Evolutionary conservation across 1,284 basidiomycete genomes (phyloP).

Genomic region (Sphagnurus paluster): DNA sequence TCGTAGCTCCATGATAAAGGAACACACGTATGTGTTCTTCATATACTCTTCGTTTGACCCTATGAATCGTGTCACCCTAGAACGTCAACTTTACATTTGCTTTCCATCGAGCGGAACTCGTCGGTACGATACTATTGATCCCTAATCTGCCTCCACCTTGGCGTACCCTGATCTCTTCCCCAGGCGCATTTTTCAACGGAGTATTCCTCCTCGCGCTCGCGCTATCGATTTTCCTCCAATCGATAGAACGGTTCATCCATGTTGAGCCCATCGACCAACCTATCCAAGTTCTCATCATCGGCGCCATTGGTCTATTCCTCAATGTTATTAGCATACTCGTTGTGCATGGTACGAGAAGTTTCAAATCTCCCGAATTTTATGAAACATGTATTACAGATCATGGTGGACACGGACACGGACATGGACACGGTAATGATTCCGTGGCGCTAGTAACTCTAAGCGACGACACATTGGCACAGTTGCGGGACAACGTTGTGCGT

Average conservation of each 20-base stretch:
- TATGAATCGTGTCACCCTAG: conserved; percentile 23
- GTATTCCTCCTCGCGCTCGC: conserved; percentile 50
- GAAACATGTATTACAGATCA: conserved; percentile 4
- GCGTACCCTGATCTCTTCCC: background rate
- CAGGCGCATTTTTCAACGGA: conserved; percentile 53
- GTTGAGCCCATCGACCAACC: conserved; percentile 39
- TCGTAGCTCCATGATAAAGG: conserved; percentile 40
- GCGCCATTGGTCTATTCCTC: conserved; percentile 42
- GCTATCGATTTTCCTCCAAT: conserved; percentile 48
- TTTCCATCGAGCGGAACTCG: conserved; percentile 50
- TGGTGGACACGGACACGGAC: conserved; percentile 13
- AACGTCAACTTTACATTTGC: conserved; percentile 47
- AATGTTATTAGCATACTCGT: conserved; percentile 45
- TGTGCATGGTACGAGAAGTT: conserved; percentile 38
- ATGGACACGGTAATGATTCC: conserved; percentile 13
- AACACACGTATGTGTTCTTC: conserved; percentile 32
- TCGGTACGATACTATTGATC: conserved; percentile 40
- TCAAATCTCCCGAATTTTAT: background rate
- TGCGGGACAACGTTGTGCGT: conserved; percentile 31
- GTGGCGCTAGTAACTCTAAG: conserved; percentile 10
- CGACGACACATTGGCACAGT: conserved; percentile 6
- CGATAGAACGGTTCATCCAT: conserved; percentile 47
- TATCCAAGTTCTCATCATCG: conserved; percentile 42
- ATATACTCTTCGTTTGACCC: conserved; percentile 1
- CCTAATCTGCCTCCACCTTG: too few relatives aligned